Base-by-base conservation (phyloP, 352 stramenopile species). In the Phytophthora sansomeana region DNA sequence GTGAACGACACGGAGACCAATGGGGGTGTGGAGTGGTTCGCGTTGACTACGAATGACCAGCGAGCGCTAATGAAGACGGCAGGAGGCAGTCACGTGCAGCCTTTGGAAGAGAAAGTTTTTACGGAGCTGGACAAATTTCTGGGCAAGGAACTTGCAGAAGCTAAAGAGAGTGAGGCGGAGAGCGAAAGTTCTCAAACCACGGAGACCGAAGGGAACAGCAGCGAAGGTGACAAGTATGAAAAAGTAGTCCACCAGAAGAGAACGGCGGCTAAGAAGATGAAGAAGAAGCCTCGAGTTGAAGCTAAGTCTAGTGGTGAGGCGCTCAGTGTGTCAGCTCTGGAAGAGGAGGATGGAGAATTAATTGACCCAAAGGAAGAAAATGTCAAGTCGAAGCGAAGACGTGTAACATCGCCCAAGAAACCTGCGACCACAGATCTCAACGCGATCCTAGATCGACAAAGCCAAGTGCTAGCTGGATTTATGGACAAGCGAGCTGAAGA, bases 21-120 rank as follows among this genome's bases (percentile, higher is more conserved):
- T 56, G 64, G 17, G 6, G 35, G 9, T 6, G n/a, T 51, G 4
- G 57, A 71, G 4, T 73, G 64, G 64, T 73, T 73, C 11, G 8
- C 16, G 0, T 6, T 73, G 26, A 11, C 50, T 32, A 47, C 19
- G 6, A 64, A 4, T 6, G 36, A 69, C 14, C 64, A 73, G 46
- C 35, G 46, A 21, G 14, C 44, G 44, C 49, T 68, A n/a, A 73
- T 73, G 64, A 53, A 69, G 39, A 69, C 44, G 9, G 52, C 58
- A 5, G 64, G 58, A 4, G 57, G 58, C 1, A 49, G 58, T 11
- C 44, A 29, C 6, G 58, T 73, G 35, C 42, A 39, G 21, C 64
- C 58, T 0, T 59, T 73, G n/a, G 50, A 63, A 5, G 51, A 63
- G 17, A 41, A 8, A 7, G 50, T 69, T 1, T 69, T 73, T 35